Base-by-base conservation (phyloP, 2,329 filamentous ascomycete genomes). In the Sarocladium oryzae region DNA sequence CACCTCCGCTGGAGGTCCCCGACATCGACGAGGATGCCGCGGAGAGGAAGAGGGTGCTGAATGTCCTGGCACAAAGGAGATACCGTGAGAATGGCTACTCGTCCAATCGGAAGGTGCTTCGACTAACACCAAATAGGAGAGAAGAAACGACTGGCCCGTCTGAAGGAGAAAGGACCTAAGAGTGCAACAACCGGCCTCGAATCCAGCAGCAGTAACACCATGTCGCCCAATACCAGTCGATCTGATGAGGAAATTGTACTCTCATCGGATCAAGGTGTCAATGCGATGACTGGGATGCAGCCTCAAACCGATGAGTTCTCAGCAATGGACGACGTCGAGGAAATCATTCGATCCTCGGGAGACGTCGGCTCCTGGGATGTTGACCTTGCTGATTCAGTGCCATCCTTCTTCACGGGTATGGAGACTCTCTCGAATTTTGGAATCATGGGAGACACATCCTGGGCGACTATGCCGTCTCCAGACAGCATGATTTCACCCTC, bases 51-150 rank as follows among this genome's bases (percentile, higher is more conserved):
- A 66, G 77, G 10, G 66, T 78, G 1, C 55, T 80, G 20, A 79
- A 79, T 51, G 73, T 80, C 9, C 61, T 81, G 32, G 76, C 77
- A 1, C 77, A 80, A 54, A 68, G 77, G 41, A 67, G 77, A 65
- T 81, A 80, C 51, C 66, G 75, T 76, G 56, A 58, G 60, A 53
- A 16, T 15, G 16, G 2, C 3, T n/a, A 23, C 23, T 10, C 9
- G 9, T 9, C 6, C 10, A 26, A n/a, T n/a, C 5, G 5, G 23
- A 4, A 16, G 8, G 15, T 11, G 18, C 16, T 5, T 10, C 8
- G 9, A n/a, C 40, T 45, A 13, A 45, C 23, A 11, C 11, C 21
- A 28, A n/a, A 21, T 40, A 67, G 65, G 65, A 18, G 65, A 68
- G 52, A 65, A 59, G 53, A 68, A 67, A 53, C 58, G 65, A 9